phyloP scores from a whole-genome alignment of 78 protist species.

The Cavenderia fasciculata region DNA sequence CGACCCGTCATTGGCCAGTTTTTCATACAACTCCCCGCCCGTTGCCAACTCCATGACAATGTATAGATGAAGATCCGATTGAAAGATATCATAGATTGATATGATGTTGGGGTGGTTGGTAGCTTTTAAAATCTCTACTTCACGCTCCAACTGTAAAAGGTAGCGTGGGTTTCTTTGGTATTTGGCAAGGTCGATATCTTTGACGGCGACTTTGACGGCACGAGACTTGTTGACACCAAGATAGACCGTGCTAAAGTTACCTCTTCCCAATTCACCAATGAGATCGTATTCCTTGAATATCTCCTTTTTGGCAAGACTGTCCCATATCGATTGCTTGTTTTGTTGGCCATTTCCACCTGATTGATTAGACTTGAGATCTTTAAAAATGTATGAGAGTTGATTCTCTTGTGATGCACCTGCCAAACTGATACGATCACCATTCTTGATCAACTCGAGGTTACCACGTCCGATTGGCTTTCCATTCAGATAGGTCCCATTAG shows the following conservation, averaged over 20 bases:
- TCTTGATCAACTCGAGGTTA: neutral
- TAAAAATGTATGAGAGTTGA: constrained; percentile 1
- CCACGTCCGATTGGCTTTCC: neutral
- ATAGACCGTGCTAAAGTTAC: constrained; percentile 37
- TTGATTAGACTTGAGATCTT: no score
- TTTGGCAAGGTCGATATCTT: constrained; percentile 58
- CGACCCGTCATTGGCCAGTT: neutral
- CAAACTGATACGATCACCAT: constrained; percentile 15
- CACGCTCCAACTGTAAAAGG: constrained; percentile 27
- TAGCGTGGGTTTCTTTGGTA: neutral
- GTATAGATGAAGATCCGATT: neutral
- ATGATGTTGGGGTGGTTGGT: constrained; percentile 26
- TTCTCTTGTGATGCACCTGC: neutral
- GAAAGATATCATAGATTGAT: constrained; percentile 33
- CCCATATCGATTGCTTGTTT: neutral
- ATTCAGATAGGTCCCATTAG: neutral
- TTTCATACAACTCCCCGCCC: neutral
- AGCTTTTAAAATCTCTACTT: constrained; percentile 34
- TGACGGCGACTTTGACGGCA: constrained; percentile 83
- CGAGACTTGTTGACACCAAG: constrained; percentile 16
- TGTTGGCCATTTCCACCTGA: no score
- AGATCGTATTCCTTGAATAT: constrained; percentile 41
- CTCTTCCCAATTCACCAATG: constrained; percentile 45
- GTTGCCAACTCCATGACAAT: constrained; percentile 63
- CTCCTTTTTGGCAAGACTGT: neutral